Conservation (phyloP, 2,329 filamentous ascomycete species). For the Colletotrichum higginsianum region DNA sequence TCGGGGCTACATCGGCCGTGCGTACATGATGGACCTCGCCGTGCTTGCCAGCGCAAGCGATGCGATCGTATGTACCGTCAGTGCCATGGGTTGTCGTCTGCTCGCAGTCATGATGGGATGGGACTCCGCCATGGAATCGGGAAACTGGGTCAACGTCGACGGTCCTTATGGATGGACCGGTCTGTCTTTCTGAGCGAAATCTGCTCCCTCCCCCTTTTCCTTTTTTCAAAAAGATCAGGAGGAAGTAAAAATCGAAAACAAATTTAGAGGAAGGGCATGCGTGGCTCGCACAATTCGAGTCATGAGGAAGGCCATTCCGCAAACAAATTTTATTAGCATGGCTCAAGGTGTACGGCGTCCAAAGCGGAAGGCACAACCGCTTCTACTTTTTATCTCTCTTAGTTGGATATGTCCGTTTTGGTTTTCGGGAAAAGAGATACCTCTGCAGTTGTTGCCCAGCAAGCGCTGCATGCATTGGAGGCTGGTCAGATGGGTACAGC, state of each 20-base stretch:
- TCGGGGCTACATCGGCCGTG: constrained; percentile 82
- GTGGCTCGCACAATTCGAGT: constrained; percentile 26
- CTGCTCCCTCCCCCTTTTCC: no score
- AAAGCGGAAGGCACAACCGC: constrained; percentile 18
- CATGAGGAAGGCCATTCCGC: constrained; percentile 21
- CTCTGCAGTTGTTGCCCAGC: background rate
- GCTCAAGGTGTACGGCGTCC: constrained; percentile 37
- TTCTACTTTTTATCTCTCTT: background rate
- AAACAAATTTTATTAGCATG: constrained; percentile 16
- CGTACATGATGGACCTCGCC: constrained; percentile 85
- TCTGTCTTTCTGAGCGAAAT: constrained; percentile 45
- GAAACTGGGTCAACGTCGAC: constrained; percentile 85
- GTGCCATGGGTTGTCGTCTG: constrained; percentile 79
- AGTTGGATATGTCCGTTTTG: constrained; percentile 5
- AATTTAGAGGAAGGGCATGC: background rate
- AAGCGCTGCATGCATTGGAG: background rate
- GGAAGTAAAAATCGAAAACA: background rate
- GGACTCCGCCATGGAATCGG: constrained; percentile 74
- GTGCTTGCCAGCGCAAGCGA: constrained; percentile 80
- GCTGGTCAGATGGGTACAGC: background rate
- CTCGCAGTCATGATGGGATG: constrained; percentile 91
- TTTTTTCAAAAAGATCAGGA: background rate
- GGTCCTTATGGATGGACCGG: constrained; percentile 75
- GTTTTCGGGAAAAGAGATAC: constrained; percentile 11
- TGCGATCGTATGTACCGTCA: constrained; percentile 82